Base-by-base conservation (phyloP, 2,329 filamentous ascomycete genomes). In the Pseudogymnoascus sp. region DNA sequence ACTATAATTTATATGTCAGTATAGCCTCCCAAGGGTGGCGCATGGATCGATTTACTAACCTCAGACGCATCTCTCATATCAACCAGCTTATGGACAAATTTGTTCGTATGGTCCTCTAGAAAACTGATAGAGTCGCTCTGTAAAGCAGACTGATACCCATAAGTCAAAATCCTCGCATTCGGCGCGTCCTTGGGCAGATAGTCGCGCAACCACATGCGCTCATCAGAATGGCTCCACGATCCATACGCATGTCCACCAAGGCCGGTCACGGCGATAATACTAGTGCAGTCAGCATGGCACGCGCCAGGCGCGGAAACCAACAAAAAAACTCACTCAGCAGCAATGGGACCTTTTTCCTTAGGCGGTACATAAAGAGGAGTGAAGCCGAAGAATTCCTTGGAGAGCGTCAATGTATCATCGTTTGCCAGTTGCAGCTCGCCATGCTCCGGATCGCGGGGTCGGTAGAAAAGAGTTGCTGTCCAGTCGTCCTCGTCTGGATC, bases 201-300 rank as follows among this genome's bases (percentile, higher is more conserved):
- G 21, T 63, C 62, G 17, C 59, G 59, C 3, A 63, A n/a, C 62
- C 62, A 63, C 62, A 63, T 62, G 42, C 44, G 29, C 29, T 42
- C 38, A 31, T 41, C 10, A n/a, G 58, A 44, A 25, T 42, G 27
- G 6, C 31, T 51, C 36, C 36, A 63, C n/a, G 62, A 63, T 2
- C 62, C 62, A 58, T 27, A 63, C 2, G 62, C 62, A 44, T 63
- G 62, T 21, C 59, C 62, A 17, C 25, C 62, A 7, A 63, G 61
- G 17, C 61, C 61, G 17, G 62, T 42, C 27, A 63, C 39, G 15
- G 62, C 62, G 35, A 62, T 62, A 13, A 63, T 63, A 62, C 62
- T 63, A 10, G 10, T 25, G n/a, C n/a, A 12, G n/a, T 35, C 29
- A 55, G 48, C 48, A 55, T 3, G 13, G 6, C 4, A 31, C 44